A percentile compares a stretch with the other conserved stretches of the same genome.
Evolutionary conservation across 1,284 basidiomycete genomes (phyloP).

Genomic region (Sporisorium scitamineum): DNA sequence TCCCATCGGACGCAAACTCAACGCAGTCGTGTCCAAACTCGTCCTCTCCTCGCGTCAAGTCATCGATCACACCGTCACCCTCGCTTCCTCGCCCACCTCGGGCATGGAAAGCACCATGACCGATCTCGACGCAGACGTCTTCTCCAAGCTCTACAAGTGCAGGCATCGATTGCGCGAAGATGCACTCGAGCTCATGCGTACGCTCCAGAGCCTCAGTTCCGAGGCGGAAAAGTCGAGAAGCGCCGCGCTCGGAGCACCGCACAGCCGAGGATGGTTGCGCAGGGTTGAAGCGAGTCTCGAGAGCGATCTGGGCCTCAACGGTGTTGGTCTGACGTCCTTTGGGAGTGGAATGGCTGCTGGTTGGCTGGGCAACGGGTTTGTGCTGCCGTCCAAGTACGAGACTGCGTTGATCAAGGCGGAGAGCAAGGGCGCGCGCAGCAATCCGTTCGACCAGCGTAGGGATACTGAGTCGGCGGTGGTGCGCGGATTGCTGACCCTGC

Average conservation of each 20-base stretch:
- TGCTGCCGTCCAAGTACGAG: constrained; percentile 61
- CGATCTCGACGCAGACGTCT: constrained; percentile 46
- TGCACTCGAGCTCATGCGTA: constrained; percentile 53
- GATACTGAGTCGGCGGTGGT: constrained; percentile 50
- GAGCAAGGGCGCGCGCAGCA: constrained; percentile 36
- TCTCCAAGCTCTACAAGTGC: constrained; percentile 56
- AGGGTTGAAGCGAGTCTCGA: constrained; percentile 42
- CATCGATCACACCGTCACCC: constrained; percentile 59
- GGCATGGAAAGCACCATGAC: constrained; percentile 51
- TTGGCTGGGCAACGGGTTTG: constrained; percentile 69
- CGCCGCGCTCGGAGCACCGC: constrained; percentile 32
- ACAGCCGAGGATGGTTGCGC: constrained; percentile 48
- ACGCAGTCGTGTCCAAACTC: constrained; percentile 71
- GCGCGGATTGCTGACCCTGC: constrained; percentile 45
- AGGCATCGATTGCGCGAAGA: constrained; percentile 62
- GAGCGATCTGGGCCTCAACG: constrained; percentile 53
- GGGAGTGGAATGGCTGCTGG: constrained; percentile 67
- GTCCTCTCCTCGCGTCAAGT: constrained; percentile 71
- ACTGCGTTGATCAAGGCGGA: constrained; percentile 48
- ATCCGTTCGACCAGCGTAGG: constrained; percentile 53
- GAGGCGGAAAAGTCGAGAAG: constrained; percentile 49
- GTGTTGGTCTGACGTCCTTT: constrained; percentile 49
- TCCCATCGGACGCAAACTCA: constrained; percentile 71
- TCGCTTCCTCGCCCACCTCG: constrained; percentile 45
- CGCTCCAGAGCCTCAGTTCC: constrained; percentile 35